A percentile compares a stretch with the other conserved stretches of the same genome.
phyloP scores from a whole-genome alignment of 148 eudicot genomes.

The Fallopia convolvulus region DNA sequence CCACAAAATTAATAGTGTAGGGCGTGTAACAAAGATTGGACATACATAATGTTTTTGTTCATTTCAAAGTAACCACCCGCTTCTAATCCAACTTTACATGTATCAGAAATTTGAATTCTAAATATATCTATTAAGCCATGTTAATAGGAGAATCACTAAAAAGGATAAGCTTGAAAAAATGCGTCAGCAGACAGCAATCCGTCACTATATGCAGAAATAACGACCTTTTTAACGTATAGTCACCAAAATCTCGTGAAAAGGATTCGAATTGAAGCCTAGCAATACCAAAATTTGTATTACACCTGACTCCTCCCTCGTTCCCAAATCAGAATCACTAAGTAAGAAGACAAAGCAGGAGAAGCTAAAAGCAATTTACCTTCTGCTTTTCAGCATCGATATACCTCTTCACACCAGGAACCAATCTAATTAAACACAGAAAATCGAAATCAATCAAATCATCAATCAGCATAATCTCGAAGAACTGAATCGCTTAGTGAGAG shows the following conservation, averaged over 20 bases:
- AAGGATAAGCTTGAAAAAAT: neutral
- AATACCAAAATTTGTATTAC: neutral
- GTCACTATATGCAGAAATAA: neutral
- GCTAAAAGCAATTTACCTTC: slow-evolving; percentile 36
- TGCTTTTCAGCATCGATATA: slow-evolving; percentile 83
- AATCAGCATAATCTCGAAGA: neutral
- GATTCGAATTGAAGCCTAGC: neutral
- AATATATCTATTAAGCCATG: neutral
- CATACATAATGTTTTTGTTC: neutral
- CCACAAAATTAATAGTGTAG: neutral
- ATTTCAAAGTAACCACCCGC: neutral
- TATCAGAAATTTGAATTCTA: neutral
- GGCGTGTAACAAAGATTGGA: neutral
- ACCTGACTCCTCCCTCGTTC: neutral
- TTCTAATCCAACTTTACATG: neutral
- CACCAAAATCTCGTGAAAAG: neutral
- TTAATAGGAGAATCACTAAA: neutral
- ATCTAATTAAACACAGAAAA: slow-evolving; percentile 34
- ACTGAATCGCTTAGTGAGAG: neutral
- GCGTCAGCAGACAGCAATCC: neutral
- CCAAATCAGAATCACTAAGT: neutral
- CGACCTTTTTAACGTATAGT: neutral
- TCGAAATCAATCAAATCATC: neutral
- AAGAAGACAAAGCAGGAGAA: neutral
- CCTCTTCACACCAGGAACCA: slow-evolving; percentile 70